Base-by-base conservation (phyloP, 106 monocot species). In the Allium fistulosum region DNA sequence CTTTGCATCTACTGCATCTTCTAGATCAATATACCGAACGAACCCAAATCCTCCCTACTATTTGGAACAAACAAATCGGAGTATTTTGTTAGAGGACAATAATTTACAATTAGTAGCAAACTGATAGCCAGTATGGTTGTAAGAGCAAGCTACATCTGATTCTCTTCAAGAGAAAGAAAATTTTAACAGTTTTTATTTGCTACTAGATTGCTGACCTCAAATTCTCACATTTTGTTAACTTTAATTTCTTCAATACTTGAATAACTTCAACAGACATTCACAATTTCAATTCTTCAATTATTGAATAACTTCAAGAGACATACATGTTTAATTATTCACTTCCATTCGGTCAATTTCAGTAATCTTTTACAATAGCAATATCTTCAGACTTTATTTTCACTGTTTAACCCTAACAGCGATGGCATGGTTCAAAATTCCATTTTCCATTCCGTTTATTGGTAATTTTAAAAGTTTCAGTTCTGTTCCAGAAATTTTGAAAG, bases 21-120 rank as follows among this genome's bases (percentile, higher is more conserved):
- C n/a, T n/a, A n/a, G n/a, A n/a, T n/a, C n/a, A n/a, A n/a, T 77
- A 66, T 72, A 94, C 68, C 90, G 94, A 46, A 94, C 77, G 74
- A 94, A 94, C 13, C 94, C 94, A 79, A 94, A 94, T 53, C 94
- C 94, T 70, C 94, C 87, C 1, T 87, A 90, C 11, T 94, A 90
- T 7, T 11, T 52, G 52, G 11, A 11, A 52, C 9, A 52, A 11
- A 52, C 52, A n/a, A n/a, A 52, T 52, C 52, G 11, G 52, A n/a
- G n/a, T n/a, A n/a, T n/a, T n/a, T n/a, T n/a, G n/a, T n/a, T n/a
- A n/a, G n/a, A n/a, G n/a, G n/a, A n/a, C n/a, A n/a, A n/a, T n/a
- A n/a, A 52, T 52, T 52, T 11, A 52, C 52, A 52, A 11, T 52
- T 52, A 52, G 52, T 8, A 66, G 66, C 51, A 66, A 66, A 66